phyloP scores from a whole-genome alignment of 495 filamentous ascomycete species.

The Penicillium arizonense region DNA sequence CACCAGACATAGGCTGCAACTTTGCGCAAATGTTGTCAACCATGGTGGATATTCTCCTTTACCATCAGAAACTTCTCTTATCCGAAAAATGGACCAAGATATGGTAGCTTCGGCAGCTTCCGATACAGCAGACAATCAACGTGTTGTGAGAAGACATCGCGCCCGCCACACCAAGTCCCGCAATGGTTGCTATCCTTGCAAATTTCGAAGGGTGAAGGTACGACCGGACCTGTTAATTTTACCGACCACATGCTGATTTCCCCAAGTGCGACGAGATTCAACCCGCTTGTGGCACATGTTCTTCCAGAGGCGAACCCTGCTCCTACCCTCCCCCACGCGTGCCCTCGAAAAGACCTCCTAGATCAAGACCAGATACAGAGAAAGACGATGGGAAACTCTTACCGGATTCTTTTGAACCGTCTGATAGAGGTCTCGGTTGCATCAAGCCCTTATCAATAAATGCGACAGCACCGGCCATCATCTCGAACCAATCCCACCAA shows the following conservation, averaged over 20 bases:
- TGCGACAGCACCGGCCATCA: background rate
- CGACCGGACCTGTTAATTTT: too few species aligned
- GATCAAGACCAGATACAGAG: background rate
- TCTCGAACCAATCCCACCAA: background rate
- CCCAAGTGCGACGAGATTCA: slow-evolving; percentile 14
- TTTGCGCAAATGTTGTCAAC: background rate
- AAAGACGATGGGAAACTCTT: background rate
- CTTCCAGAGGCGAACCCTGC: slow-evolving; percentile 7
- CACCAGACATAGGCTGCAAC: background rate
- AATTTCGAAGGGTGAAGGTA: slow-evolving; percentile 11
- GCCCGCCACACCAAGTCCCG: slow-evolving; percentile 9
- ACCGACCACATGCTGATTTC: background rate
- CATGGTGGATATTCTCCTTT: background rate
- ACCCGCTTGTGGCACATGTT: slow-evolving; percentile 12
- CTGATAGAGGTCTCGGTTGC: background rate
- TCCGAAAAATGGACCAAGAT: background rate
- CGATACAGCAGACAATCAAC: background rate
- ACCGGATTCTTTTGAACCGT: background rate
- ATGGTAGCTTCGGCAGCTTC: background rate
- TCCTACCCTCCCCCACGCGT: slow-evolving; percentile 3
- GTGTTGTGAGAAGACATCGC: slow-evolving; percentile 1
- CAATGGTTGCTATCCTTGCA: slow-evolving; percentile 14
- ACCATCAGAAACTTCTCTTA: background rate
- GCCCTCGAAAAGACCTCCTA: background rate
- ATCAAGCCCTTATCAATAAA: slow-evolving; percentile 3